These are phyloP conservation scores for Staphylotrichum tortipilum DNA, from an alignment of 495 filamentous ascomycete genomes.

Conservation along the genomic window DNA sequence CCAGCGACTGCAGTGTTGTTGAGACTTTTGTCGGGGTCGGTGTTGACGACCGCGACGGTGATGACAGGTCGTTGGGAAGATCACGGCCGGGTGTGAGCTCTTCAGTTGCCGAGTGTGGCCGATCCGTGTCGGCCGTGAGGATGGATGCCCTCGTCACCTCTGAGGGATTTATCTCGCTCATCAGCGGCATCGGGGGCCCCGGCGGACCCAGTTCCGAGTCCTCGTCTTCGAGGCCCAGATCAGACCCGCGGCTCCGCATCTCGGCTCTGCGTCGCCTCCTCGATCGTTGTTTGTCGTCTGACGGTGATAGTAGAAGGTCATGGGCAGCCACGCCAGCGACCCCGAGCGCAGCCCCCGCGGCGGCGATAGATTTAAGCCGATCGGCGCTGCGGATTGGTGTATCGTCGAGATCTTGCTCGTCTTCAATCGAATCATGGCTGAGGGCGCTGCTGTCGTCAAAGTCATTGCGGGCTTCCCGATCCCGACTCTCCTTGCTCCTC, in stretches of 20 bases:
- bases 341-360: constrained; percentile 27
- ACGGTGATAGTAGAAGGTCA: constrained; percentile 29
- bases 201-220: constrained; percentile 34
- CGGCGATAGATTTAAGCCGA: constrained; percentile 31
- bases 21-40: constrained; percentile 35
- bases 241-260: constrained; percentile 30
- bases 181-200: constrained; percentile 71
- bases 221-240: constrained; percentile 30
- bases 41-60: constrained; percentile 27
- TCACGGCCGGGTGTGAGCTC: constrained; percentile 49
- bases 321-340: constrained; percentile 26
- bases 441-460: constrained; percentile 46
- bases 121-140: constrained; percentile 68
- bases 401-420: constrained; percentile 29
- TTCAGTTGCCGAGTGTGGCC: constrained; percentile 55
- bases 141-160: constrained; percentile 86
- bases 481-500: constrained; percentile 33
- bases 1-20: constrained; percentile 33
- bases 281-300: constrained; percentile 39
- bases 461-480: constrained; percentile 50
- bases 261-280: constrained; percentile 37
- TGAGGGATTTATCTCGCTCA: constrained; percentile 72
- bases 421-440: constrained; percentile 31
- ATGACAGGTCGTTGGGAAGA: constrained; percentile 42
- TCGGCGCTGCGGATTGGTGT: constrained; percentile 35